Evolutionary conservation across 495 filamentous ascomycete genomes (phyloP).

Genomic region (Tuber umbilicatum): DNA sequence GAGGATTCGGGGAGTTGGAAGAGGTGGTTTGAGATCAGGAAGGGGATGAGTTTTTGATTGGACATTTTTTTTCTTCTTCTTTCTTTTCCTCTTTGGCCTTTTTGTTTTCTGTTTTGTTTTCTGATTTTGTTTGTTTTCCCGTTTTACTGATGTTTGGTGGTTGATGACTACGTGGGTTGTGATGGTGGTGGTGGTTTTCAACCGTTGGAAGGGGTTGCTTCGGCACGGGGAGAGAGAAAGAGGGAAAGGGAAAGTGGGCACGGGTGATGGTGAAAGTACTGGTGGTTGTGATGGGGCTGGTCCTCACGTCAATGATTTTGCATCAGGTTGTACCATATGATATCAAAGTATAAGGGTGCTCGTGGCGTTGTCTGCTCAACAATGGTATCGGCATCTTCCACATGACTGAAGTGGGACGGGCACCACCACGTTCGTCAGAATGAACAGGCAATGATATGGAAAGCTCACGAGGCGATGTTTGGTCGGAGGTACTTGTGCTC

Average conservation of each 20-base stretch:
- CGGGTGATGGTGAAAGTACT: background rate
- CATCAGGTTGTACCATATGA: background rate
- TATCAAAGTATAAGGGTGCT: background rate
- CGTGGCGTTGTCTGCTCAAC: background rate
- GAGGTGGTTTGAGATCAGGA: slow-evolving; percentile 22
- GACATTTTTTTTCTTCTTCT: slow-evolving; percentile 6
- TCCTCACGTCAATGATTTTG: background rate
- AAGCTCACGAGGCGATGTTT: background rate
- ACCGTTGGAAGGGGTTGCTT: background rate
- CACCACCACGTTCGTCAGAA: background rate
- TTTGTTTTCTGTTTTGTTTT: background rate
- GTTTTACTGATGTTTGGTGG: background rate
- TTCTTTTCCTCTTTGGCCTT: too few species aligned
- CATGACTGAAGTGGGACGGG: background rate
- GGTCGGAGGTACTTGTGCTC: background rate
- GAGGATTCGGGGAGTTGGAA: slow-evolving; percentile 22
- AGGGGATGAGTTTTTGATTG: slow-evolving; percentile 16
- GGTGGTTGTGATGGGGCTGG: background rate
- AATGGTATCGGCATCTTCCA: background rate
- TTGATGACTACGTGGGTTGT: slow-evolving; percentile 2
- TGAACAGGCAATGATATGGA: background rate
- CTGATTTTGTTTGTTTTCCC: background rate
- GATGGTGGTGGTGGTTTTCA: background rate
- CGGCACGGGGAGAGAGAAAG: background rate
- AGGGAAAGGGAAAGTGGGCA: background rate